A percentile compares a stretch with the other conserved stretches of the same genome.
phyloP scores from a whole-genome alignment of 768 basidiomycete species.

The Mycena sanguinolenta region DNA sequence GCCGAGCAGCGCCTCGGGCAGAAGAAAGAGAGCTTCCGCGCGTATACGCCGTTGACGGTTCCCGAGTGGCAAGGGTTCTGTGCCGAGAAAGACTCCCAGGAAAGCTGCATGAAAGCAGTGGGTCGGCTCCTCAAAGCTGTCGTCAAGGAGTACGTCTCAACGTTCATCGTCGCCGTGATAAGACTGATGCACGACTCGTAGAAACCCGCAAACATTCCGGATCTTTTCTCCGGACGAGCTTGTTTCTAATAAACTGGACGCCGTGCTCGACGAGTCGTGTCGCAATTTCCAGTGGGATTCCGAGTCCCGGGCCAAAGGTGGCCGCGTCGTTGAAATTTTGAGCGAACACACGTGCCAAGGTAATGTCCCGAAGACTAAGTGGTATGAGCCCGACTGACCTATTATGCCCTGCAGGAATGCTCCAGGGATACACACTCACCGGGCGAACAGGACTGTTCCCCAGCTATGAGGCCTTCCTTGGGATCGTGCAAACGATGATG shows the following conservation, averaged over 20 bases:
- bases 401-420: no score
- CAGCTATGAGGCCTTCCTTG: slow-evolving; percentile 92
- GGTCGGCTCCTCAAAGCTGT: slow-evolving; percentile 71
- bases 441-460: slow-evolving; percentile 90
- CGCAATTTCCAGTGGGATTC: slow-evolving; percentile 92
- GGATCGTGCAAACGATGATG: slow-evolving; percentile 92
- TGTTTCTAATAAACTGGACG: slow-evolving; percentile 90
- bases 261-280: slow-evolving; percentile 73
- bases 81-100: slow-evolving; percentile 66
- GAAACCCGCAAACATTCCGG: slow-evolving; percentile 84
- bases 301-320: slow-evolving; percentile 74
- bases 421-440: slow-evolving; percentile 94
- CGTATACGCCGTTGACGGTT: slow-evolving; percentile 70
- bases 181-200: slow-evolving; percentile 39
- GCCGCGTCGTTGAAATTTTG: slow-evolving; percentile 89
- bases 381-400: no score
- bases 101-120: slow-evolving; percentile 83
- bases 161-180: background rate
- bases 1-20: slow-evolving; percentile 76
- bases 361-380: no score
- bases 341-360: slow-evolving; percentile 91
- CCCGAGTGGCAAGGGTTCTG: slow-evolving; percentile 75
- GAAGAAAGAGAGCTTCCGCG: slow-evolving; percentile 75
- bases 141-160: slow-evolving; percentile 59
- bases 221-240: slow-evolving; percentile 94